Percentiles rank a stretch among this genome's conserved stretches.
These are phyloP conservation scores for Albizia julibrissin DNA, from an alignment of 306 rosid genomes.

Conservation along the genomic window DNA sequence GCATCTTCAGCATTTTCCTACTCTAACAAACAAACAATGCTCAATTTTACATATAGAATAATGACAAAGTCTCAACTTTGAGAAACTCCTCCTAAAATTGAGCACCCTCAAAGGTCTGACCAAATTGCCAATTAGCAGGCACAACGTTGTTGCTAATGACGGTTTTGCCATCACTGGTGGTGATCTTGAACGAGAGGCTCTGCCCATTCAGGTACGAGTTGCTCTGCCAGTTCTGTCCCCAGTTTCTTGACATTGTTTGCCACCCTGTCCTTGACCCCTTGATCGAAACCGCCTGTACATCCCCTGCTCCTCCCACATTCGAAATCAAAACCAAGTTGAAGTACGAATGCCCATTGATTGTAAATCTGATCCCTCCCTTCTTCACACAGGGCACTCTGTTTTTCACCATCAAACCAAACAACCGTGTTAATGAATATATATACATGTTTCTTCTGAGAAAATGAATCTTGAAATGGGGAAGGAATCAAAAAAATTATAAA, in stretches of 20 bases:
- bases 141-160: conserved; percentile 43
- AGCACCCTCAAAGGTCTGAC: conserved; percentile 57
- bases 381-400: conserved; percentile 51
- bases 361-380: conserved; percentile 51
- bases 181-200: conserved; percentile 50
- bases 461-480: not conserved
- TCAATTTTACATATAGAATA: conserved; percentile 37
- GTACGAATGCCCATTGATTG: conserved; percentile 55
- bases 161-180: conserved; percentile 45
- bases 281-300: conserved; percentile 47
- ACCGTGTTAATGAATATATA: not conserved
- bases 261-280: conserved; percentile 55
- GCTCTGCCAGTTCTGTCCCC: conserved; percentile 37
- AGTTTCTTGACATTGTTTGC: conserved; percentile 48
- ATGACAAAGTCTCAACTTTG: not conserved
- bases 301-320: conserved; percentile 61
- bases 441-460: not conserved
- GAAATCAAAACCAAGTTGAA: conserved; percentile 54
- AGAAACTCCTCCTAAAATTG: conserved; percentile 55
- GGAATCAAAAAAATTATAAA: not conserved
- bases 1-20: conserved; percentile 38
- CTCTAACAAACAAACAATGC: conserved; percentile 24
- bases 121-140: conserved; percentile 49
- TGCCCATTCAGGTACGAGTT: conserved; percentile 49
- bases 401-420: conserved; percentile 21